Conservation (phyloP, 257 asterid species). For the Echium plantagineum region DNA sequence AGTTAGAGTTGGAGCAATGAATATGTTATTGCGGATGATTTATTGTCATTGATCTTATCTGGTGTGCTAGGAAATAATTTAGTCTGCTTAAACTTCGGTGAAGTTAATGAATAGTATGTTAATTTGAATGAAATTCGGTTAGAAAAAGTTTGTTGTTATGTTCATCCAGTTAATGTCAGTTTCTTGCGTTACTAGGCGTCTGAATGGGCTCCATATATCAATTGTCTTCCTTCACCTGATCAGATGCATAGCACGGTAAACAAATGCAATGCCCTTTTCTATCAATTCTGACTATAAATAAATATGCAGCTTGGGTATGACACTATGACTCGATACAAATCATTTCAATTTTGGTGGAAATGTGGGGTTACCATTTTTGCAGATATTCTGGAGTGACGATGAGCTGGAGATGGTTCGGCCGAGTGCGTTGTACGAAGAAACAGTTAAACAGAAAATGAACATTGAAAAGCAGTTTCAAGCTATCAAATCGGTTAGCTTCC, state of each 20-base stretch:
- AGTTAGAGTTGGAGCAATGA: too few species aligned
- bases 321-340: neutral
- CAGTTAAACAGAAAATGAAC: constrained; percentile 41
- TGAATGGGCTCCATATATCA: constrained; percentile 68
- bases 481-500: constrained; percentile 30
- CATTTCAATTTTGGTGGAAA: neutral
- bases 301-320: neutral
- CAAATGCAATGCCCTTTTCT: neutral
- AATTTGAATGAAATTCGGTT: neutral
- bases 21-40: neutral
- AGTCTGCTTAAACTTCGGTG: too few species aligned
- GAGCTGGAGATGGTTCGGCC: constrained; percentile 57
- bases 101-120: too few species aligned
- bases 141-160: neutral
- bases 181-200: constrained; percentile 23
- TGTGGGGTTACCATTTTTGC: constrained; percentile 8
- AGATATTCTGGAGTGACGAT: constrained; percentile 60
- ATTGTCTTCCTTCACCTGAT: constrained; percentile 39
- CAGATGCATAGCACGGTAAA: constrained; percentile 59
- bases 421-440: constrained; percentile 48
- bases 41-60: neutral
- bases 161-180: neutral
- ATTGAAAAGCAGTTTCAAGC: constrained; percentile 44
- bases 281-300: neutral
- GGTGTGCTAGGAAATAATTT: neutral